phyloP scores from a whole-genome alignment of 768 basidiomycete species.

The Amanita muscaria region DNA sequence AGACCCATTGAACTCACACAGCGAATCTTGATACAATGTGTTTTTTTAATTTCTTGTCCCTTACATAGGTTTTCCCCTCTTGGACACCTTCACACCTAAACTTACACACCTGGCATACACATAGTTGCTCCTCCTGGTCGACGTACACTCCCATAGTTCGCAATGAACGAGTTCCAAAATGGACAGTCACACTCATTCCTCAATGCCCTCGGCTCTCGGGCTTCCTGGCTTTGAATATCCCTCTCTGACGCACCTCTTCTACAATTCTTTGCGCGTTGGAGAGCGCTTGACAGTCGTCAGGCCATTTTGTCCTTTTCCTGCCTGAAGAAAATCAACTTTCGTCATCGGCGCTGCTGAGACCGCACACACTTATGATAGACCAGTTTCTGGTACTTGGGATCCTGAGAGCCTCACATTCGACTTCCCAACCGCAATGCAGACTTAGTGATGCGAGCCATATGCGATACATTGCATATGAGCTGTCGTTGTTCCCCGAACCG shows the following conservation, averaged over 20 bases:
- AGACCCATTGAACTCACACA: too few species aligned
- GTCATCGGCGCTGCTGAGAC: not conserved
- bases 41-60: too few species aligned
- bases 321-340: slow-evolving; percentile 2
- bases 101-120: too few species aligned
- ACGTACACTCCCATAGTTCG: too few species aligned
- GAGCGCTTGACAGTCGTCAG: not conserved
- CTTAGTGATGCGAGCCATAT: slow-evolving; percentile 78
- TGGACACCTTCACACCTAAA: too few species aligned
- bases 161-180: too few species aligned
- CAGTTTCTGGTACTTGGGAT: slow-evolving; percentile 94
- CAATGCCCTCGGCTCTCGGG: slow-evolving; percentile 35
- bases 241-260: slow-evolving; percentile 45
- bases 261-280: slow-evolving; percentile 46
- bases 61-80: too few species aligned
- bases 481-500: slow-evolving; percentile 48
- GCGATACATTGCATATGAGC: slow-evolving; percentile 75
- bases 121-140: too few species aligned
- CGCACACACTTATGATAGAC: slow-evolving; percentile 72
- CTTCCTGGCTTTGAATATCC: slow-evolving; percentile 60
- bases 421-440: slow-evolving; percentile 70
- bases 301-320: slow-evolving; percentile 20
- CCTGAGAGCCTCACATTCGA: slow-evolving; percentile 79
- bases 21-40: too few species aligned
- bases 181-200: too few species aligned